These are phyloP conservation scores for Penicillium daleae DNA, from an alignment of 495 filamentous ascomycete species.

Conservation along the genomic window DNA sequence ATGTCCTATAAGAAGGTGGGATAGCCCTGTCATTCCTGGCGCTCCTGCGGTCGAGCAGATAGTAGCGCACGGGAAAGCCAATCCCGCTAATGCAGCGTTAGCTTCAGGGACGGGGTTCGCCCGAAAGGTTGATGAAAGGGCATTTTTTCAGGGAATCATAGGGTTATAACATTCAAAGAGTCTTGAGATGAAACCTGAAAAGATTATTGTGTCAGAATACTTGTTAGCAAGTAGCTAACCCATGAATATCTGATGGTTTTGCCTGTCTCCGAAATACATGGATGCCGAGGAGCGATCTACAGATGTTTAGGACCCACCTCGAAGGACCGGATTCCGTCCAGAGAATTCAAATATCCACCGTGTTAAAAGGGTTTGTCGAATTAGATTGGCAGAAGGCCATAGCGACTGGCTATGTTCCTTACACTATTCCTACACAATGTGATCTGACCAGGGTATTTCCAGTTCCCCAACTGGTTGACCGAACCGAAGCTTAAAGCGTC, in stretches of 20 bases:
- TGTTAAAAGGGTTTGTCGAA: background rate
- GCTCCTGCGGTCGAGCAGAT: background rate
- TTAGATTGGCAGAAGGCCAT: background rate
- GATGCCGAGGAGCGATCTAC: background rate
- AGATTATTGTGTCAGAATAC: background rate
- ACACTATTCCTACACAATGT: no score
- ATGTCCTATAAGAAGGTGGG: background rate
- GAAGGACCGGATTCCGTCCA: background rate
- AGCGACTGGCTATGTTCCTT: no score
- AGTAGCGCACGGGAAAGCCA: constrained; percentile 1
- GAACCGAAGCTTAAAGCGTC: background rate
- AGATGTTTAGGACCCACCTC: background rate
- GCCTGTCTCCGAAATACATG: background rate
- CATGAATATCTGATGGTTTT: background rate
- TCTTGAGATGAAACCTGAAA: background rate
- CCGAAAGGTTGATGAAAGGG: background rate
- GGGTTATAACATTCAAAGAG: background rate
- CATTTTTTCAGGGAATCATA: background rate
- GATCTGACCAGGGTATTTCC: no score
- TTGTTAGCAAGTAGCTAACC: background rate
- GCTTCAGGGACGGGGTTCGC: background rate
- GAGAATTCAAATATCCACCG: background rate
- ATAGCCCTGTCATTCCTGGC: background rate
- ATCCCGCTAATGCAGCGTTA: background rate
- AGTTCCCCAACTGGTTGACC: background rate